Evolutionary conservation across 1,284 basidiomycete genomes (phyloP), one percentile per base, ranked within the genome.

Genomic region (Fomitopsis schrenkii): DNA sequence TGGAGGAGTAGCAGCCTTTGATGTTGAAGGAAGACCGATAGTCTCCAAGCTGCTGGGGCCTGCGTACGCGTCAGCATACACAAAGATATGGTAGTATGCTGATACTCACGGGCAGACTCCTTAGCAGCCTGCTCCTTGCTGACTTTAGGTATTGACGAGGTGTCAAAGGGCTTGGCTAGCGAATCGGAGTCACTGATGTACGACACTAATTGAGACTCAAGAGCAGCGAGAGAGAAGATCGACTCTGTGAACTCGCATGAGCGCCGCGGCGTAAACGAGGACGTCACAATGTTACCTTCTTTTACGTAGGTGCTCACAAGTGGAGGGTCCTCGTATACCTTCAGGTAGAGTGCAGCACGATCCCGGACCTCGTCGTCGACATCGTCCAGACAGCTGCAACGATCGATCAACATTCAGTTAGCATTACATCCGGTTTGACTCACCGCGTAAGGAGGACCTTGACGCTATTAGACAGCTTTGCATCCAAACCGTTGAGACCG

Each of bases 331-430:
- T 90, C 84, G 69, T 98, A 86, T 7, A 93, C 83, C 77, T 87
- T 90, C 63, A 97, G 83, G 76, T 97, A 98, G 76, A 99, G 85
- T 10, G 97, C 94, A 5, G 97, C 97, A 62, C 97, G 92, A 75
- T 99, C 97, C 58, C 97, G 89, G 63, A 99, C 97, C 80, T 99
- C 97, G 72, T 99, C 97, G 65, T 99, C 97, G 19, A 98, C 94
- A 76, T 99, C 97, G 73, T 99, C 97, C 66, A 99, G 80, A 74
- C 97, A 99, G 68, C 95, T 94, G 52, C 9, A 44, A 12, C 5
- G 8, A 15, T 22, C 1, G 2, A 30, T n/a, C 38, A 60, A 26
- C 38, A 41, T 33, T 33, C 69, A 56, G 22, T 62, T 55, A 56
- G n/a, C 28, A 7, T 62, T 40, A 52, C 26, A 50, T 57, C 12